Evolutionary conservation across 1,284 basidiomycete species (phyloP), one percentile per base, ranked within the genome.

Genomic region (Naganishia cerealis): DNA sequence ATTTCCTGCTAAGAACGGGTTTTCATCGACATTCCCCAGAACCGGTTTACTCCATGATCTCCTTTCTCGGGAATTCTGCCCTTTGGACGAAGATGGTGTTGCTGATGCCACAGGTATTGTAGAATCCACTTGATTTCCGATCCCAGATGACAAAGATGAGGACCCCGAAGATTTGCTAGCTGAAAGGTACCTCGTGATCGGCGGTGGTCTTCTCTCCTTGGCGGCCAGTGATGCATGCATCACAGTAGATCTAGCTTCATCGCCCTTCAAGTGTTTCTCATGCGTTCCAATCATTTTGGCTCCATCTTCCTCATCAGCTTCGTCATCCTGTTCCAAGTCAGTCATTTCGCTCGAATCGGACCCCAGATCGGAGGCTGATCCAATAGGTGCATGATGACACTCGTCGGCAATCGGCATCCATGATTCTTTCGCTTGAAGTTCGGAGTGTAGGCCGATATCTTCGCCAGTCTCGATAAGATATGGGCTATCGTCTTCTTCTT

Each of bases 1-100:
- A 36, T 13, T 38, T 13, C 40, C 48, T 16, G 50, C 57, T 13
- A 62, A 48, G 46, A 68, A 68, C 29, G 67, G 67, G 29, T 68
- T 68, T 16, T 62, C 67, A 12, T 68, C 58, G 26, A 36, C 48
- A n/a, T 50, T 38, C 21, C 67, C 67, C 8, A 59, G 15, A 36
- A 57, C 53, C 2, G 67, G 67, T 53, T 46, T 50, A 13, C 61
- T 39, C 67, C 67, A 68, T 46, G 62, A 57, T 33, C 46, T 68
- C 42, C 59, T 62, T 13, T 59, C 57, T n/a, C 57, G 38, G 42
- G 3, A 21, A 10, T 36, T 56, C 15, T 16, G 7, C 24, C 48
- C 39, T n/a, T n/a, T 56, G 29, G 54, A 24, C 29, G n/a, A 9
- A 12, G 54, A 29, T 15, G 29, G 26, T 21, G 38, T 8, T 36